Percentiles rank a stretch among this genome's conserved stretches.
These are phyloP conservation scores for Fabrea salina DNA, from an alignment of 169 alveolate genomes.

Conservation along the genomic window DNA sequence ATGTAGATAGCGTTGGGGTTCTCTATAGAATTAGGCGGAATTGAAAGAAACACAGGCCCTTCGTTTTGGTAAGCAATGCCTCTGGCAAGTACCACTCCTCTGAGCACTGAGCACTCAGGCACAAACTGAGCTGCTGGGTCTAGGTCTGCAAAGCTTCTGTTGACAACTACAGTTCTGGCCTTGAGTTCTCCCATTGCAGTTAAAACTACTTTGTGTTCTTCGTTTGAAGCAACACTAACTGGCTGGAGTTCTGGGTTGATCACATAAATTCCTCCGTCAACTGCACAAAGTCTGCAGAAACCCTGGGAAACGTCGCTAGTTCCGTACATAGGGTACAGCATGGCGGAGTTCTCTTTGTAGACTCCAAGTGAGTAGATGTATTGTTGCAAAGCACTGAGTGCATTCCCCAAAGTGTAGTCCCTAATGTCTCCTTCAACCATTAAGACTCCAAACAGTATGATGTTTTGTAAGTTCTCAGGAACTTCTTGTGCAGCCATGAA, in stretches of 20 bases:
- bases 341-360: constrained; percentile 26
- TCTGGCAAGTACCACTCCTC: constrained; percentile 13
- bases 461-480: constrained; percentile 34
- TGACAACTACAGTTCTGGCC: not conserved
- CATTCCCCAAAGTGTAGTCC: not conserved
- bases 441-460: constrained; percentile 30
- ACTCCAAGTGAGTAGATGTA: constrained; percentile 9
- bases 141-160: not conserved
- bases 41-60: constrained; percentile 23
- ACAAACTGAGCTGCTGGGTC: not conserved
- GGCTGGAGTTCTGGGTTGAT: not conserved
- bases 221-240: not conserved
- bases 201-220: not conserved
- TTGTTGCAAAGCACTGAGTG: not conserved
- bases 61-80: not conserved
- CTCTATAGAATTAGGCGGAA: constrained; percentile 8
- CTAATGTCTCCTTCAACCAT: constrained; percentile 14
- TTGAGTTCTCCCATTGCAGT: not conserved
- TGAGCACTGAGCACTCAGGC: not conserved
- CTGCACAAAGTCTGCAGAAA: constrained; percentile 32
- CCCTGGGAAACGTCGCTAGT: constrained; percentile 43
- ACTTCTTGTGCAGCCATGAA: not conserved
- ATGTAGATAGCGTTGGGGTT: not conserved
- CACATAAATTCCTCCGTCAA: constrained; percentile 21
- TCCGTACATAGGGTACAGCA: constrained; percentile 45